A percentile compares a stretch with the other conserved stretches of the same genome.
These are phyloP conservation scores for Zygosaccharomyces pseudobailii DNA, from an alignment of 1,139 yeast species.

Conservation along the genomic window DNA sequence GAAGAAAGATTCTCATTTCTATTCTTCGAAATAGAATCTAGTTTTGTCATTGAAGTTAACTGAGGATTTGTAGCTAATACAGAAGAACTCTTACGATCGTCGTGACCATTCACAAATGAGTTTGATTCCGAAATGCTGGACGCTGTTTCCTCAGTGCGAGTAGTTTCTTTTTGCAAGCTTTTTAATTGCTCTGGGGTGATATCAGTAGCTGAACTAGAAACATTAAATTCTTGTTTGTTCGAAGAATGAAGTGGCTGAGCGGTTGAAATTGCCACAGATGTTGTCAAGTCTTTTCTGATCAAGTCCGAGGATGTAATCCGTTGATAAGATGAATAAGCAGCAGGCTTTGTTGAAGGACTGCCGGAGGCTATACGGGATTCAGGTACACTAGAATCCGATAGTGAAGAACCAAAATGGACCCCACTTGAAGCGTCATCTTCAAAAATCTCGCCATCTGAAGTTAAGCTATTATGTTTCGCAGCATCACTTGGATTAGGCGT, in stretches of 20 bases:
- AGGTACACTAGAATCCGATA: no score
- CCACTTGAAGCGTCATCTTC: no score
- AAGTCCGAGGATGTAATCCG: no score
- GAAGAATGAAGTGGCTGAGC: not conserved
- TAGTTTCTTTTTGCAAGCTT: not conserved
- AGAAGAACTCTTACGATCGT: not conserved
- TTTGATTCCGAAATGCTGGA: not conserved
- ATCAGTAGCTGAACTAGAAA: not conserved
- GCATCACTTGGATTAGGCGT: conserved; percentile 1
- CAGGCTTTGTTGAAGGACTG: no score
- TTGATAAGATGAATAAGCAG: no score
- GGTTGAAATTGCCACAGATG: not conserved
- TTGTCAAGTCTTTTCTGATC: no score
- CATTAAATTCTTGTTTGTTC: not conserved
- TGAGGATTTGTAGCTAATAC: not conserved
- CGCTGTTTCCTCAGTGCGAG: not conserved
- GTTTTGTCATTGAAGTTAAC: not conserved
- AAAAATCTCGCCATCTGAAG: not conserved
- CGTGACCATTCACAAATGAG: not conserved
- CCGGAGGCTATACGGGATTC: no score
- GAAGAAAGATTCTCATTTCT: not conserved
- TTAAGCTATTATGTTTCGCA: not conserved
- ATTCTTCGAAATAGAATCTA: not conserved
- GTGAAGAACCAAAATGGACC: no score
- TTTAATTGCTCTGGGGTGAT: not conserved